Evolutionary conservation across 1,284 basidiomycete genomes (phyloP), one percentile per base, ranked within the genome.

Genomic region (Fistulinella cinereoalba): DNA sequence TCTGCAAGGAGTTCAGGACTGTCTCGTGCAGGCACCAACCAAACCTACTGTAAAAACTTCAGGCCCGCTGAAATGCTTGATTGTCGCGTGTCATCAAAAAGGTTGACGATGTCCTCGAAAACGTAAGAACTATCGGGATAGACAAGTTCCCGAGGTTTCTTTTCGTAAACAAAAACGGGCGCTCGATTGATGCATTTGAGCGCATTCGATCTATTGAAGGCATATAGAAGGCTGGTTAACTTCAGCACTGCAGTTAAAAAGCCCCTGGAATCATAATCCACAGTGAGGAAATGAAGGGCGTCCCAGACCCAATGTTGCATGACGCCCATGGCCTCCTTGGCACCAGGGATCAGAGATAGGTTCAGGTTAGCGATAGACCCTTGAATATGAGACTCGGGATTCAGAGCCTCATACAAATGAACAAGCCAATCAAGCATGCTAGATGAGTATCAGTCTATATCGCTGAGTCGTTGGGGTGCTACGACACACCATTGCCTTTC

Each of bases 281-380:
- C n/a, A 5, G 32, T 33, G 11, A 31, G 28, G 13, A 31, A 31
- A 43, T 69, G 68, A 42, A 75, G 54, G n/a, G 71, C 51, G 1
- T 67, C 65, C 18, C 63, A 55, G 21, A 69, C 55, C 76, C 76
- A 79, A 32, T 65, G 54, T 22, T 63, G 68, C 39, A 75, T 62
- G 9, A 73, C 56, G 6, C 60, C 58, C 1, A 73, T 56, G 2
- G 65, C 63, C 31, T 58, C 64, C 4, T 52, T 50, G 21, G 62
- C 69, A 41, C 71, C 68, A 0, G 72, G 71, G 32, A 77, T 72
- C 9, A 52, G 34, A 0, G 52, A 48, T 0, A 64, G 32, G 36
- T 71, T 54, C 3, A 76, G 57, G 19, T 65, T 56, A 0, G 67
- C 58, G 0, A 55, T 47, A 1, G 68, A 64, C 18, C 76, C 76